phyloP scores from a whole-genome alignment of 129 eudicot species.

The Gnaphalium uliginosum region DNA sequence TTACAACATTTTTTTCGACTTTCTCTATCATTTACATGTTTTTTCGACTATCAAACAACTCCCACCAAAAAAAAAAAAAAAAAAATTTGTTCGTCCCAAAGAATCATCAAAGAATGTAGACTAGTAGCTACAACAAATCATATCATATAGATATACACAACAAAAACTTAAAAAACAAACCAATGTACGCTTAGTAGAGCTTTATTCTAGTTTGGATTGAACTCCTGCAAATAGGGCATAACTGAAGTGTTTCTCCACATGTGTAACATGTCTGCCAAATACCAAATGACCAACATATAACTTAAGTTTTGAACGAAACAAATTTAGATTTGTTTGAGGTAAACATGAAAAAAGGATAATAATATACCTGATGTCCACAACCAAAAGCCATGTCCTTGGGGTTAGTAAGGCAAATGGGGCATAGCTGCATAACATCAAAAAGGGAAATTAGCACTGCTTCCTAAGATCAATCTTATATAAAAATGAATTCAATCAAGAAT shows the following conservation, averaged over 20 bases:
- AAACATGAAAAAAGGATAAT: not conserved
- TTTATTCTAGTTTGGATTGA: constrained; percentile 76
- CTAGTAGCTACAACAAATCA: constrained; percentile 11
- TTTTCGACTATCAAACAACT: not conserved
- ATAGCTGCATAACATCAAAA: constrained; percentile 50
- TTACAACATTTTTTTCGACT: constrained; percentile 8
- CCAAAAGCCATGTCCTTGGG: constrained; percentile 95
- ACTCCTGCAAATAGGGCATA: constrained; percentile 86
- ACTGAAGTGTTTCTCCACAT: constrained; percentile 69
- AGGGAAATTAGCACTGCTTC: constrained; percentile 9
- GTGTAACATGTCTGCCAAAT: constrained; percentile 77
- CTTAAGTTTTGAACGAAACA: not conserved
- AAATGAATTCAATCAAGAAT: not conserved
- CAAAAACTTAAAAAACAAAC: not conserved
- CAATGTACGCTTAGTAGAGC: constrained; percentile 53
- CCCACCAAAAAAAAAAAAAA: not conserved
- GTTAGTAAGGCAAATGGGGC: constrained; percentile 87
- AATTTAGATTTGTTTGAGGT: not conserved
- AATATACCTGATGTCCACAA: constrained; percentile 96
- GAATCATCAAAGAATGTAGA: constrained; percentile 28
- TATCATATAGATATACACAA: constrained; percentile 1
- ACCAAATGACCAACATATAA: not conserved
- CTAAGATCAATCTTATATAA: not conserved
- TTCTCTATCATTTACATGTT: not conserved
- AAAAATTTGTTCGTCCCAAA: not conserved